Evolutionary conservation across 2,329 filamentous ascomycete species (phyloP).

Genomic region (Rhexocercosporidium sp.): DNA sequence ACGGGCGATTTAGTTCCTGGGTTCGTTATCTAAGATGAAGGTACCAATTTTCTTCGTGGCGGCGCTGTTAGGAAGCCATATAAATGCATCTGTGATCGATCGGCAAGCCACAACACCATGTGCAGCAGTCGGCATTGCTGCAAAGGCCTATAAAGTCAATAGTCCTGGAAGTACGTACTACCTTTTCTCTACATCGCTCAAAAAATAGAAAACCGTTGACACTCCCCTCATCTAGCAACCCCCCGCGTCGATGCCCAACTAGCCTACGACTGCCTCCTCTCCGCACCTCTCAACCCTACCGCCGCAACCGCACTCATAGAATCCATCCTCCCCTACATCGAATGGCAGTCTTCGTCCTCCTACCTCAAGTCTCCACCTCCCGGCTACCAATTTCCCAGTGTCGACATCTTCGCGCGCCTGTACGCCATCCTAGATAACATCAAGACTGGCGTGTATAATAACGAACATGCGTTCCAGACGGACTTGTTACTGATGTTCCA

Average conservation of each 20-base stretch:
- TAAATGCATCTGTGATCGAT: background rate
- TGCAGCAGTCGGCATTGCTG: constrained; percentile 12
- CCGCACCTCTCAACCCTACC: constrained; percentile 31
- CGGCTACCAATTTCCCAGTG: constrained; percentile 51
- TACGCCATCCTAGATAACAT: constrained; percentile 42
- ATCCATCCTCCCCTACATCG: constrained; percentile 34
- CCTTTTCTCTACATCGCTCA: too few relatives aligned
- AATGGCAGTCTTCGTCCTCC: constrained; percentile 35
- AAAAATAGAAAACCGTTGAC: constrained; percentile 9
- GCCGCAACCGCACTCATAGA: constrained; percentile 33
- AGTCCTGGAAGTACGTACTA: constrained; percentile 6
- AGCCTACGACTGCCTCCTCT: constrained; percentile 38
- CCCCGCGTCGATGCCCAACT: constrained; percentile 37
- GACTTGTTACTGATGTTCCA: constrained; percentile 59
- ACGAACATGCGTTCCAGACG: constrained; percentile 59
- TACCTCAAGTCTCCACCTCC: constrained; percentile 56
- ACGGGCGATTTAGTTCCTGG: background rate
- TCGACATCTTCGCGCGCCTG: constrained; percentile 44
- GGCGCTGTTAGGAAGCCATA: background rate
- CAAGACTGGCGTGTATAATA: constrained; percentile 25
- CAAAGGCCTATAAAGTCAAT: background rate
- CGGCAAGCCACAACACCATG: background rate
- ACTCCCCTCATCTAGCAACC: constrained; percentile 28
- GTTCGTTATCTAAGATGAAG: background rate
- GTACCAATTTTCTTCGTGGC: background rate